Evolutionary conservation across 2,329 filamentous ascomycete genomes (phyloP).

Genomic region (Ascochyta rabiei): DNA sequence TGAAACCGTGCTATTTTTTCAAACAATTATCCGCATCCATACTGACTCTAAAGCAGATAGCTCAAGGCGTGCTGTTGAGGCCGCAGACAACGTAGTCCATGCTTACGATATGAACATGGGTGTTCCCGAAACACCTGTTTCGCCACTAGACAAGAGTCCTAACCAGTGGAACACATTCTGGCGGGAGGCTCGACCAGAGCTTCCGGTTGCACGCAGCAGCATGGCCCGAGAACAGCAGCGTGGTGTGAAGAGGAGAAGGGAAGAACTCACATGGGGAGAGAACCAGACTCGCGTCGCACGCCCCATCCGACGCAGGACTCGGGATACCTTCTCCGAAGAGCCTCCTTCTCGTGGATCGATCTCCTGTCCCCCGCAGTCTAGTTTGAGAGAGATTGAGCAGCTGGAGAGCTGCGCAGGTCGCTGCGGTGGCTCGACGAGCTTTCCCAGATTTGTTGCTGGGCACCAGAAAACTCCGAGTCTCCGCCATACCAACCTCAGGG

Average conservation of each 20-base stretch:
- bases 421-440: slow-evolving; percentile 37
- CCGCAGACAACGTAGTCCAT: slow-evolving; percentile 76
- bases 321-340: slow-evolving; percentile 41
- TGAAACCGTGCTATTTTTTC: slow-evolving; percentile 34
- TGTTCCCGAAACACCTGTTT: slow-evolving; percentile 67
- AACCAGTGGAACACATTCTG: slow-evolving; percentile 36
- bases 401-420: slow-evolving; percentile 23
- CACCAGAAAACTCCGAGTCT: slow-evolving; percentile 54
- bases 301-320: slow-evolving; percentile 33
- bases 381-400: slow-evolving; percentile 20
- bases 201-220: slow-evolving; percentile 52
- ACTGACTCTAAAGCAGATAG: slow-evolving; percentile 59
- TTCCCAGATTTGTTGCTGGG: slow-evolving; percentile 45
- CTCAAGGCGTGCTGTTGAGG: slow-evolving; percentile 72
- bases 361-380: slow-evolving; percentile 22
- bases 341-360: slow-evolving; percentile 25
- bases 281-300: slow-evolving; percentile 33
- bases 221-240: slow-evolving; percentile 47
- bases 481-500: slow-evolving; percentile 55
- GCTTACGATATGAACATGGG: slow-evolving; percentile 78
- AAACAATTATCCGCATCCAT: neutral
- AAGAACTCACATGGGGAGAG: slow-evolving; percentile 43
- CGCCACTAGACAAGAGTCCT: slow-evolving; percentile 45
- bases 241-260: slow-evolving; percentile 53
- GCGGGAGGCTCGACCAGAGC: slow-evolving; percentile 50